A percentile compares a stretch with the other conserved stretches of the same genome.
These are phyloP conservation scores for Podospora australis DNA, from an alignment of 495 filamentous ascomycete genomes.

Conservation along the genomic window DNA sequence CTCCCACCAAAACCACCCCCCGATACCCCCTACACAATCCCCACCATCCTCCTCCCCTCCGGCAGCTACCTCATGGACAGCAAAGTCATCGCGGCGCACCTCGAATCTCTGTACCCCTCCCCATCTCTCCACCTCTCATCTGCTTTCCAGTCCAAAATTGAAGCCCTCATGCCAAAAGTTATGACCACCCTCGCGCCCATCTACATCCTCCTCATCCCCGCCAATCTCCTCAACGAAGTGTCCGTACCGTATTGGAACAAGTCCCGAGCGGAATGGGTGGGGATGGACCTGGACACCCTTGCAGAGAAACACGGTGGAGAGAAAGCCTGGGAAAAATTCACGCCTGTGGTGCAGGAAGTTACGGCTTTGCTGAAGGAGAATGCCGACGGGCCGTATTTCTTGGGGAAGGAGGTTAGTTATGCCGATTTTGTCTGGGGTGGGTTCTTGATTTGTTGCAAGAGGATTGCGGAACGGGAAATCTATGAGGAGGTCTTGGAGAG, in stretches of 20 bases:
- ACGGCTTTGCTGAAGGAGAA: constrained; percentile 45
- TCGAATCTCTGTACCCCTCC: constrained; percentile 48
- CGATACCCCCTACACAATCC: constrained; percentile 43
- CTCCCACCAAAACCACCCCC: constrained; percentile 16
- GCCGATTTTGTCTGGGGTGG: constrained; percentile 40
- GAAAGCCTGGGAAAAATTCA: constrained; percentile 30
- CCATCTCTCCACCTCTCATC: constrained; percentile 49
- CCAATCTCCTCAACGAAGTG: constrained; percentile 31
- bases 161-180: constrained; percentile 11
- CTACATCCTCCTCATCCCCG: constrained; percentile 30
- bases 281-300: constrained; percentile 38
- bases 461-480: constrained; percentile 24
- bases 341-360: constrained; percentile 30
- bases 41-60: constrained; percentile 45
- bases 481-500: constrained; percentile 27
- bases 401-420: constrained; percentile 31
- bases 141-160: constrained; percentile 30
- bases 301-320: constrained; percentile 33
- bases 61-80: constrained; percentile 53
- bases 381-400: constrained; percentile 42
- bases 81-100: constrained; percentile 40
- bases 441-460: constrained; percentile 28
- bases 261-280: constrained; percentile 33
- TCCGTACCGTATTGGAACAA: constrained; percentile 40
- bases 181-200: constrained; percentile 18